Evolutionary conservation across 768 basidiomycete species (phyloP).

Genomic region (Candolleomyces eurysporus): DNA sequence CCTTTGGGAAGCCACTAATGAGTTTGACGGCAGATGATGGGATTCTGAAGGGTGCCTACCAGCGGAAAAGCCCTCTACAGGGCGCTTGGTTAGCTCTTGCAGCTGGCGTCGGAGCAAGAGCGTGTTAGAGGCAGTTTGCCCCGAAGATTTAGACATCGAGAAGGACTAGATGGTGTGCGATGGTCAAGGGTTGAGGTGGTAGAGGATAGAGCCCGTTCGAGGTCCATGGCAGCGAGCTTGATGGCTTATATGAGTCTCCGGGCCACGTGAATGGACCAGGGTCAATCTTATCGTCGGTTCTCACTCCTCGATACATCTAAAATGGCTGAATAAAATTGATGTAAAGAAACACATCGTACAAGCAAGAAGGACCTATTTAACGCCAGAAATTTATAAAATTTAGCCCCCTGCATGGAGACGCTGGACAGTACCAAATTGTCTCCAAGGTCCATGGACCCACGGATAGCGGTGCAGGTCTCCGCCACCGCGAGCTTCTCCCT

Average conservation of each 20-base stretch:
- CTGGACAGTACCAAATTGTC: too few species aligned
- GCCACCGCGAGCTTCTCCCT: too few species aligned
- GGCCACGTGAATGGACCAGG: not conserved
- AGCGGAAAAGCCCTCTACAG: constrained; percentile 96
- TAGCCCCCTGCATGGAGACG: too few species aligned
- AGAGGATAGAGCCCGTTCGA: constrained; percentile 10
- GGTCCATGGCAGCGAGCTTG: not conserved
- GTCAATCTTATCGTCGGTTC: not conserved
- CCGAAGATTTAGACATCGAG: constrained; percentile 12
- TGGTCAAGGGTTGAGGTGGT: constrained; percentile 8
- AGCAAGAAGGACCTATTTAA: too few species aligned
- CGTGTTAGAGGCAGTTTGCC: constrained; percentile 41
- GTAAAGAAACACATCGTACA: too few species aligned
- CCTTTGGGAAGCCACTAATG: constrained; percentile 41
- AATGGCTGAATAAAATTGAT: too few species aligned
- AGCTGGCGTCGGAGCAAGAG: constrained; percentile 79
- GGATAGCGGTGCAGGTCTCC: too few species aligned
- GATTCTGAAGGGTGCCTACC: constrained; percentile 41
- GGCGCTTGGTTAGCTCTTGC: constrained; percentile 83
- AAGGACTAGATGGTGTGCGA: constrained; percentile 13
- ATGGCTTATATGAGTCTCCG: constrained; percentile 5
- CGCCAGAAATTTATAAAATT: too few species aligned
- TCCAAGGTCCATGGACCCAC: too few species aligned
- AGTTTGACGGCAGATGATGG: constrained; percentile 25
- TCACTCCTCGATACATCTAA: not conserved